Evolutionary conservation across 768 basidiomycete species (phyloP), one percentile per base, ranked within the genome.

Genomic region (Psilocybe cyanescens): DNA sequence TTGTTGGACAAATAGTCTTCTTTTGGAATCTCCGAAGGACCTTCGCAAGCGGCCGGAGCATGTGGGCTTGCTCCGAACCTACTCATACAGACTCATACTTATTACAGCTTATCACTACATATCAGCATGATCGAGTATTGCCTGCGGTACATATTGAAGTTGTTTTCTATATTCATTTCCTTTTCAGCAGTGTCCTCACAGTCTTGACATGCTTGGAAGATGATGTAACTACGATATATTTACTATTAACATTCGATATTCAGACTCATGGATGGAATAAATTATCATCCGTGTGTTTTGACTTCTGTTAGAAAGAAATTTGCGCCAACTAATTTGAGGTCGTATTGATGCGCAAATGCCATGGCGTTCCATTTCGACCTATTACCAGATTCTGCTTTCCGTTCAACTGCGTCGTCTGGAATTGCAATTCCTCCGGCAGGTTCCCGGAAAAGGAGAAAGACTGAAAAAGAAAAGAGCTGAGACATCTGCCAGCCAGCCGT

Each of bases 381-480:
- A 41, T 82, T 78, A 55, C 78, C 78, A 5, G 78, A 63, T n/a
- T 74, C 75, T 3, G 71, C 75, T 17, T 80, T 77, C 62, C 78
- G 71, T 62, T 89, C 87, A 0, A 75, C 72, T 3, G 81, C 83
- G 9, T 78, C 73, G 1, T 67, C 35, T 0, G 84, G 82, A 19
- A 89, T 73, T 1, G 49, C 61, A 59, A 85, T 75, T 0, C 75
- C 67, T 9, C 67, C 70, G 2, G 72, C 52, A 3, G 88, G 87
- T 65, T 90, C 88, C 64, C 85, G 77, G 67, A 85, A 89, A 8
- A 89, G 76, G 7, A 89, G 71, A 70, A 89, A 85, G 11, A 79
- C 88, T 78, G 49, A 30, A 52, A 1, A n/a, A 30, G 12, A 46
- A 17, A 55, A 49, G 12, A n/a, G 7, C 35, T 35, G 46, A 29